A percentile compares a stretch with the other conserved stretches of the same genome.
These are phyloP conservation scores for Mrakia frigida DNA, from an alignment of 768 basidiomycete species.

Conservation along the genomic window DNA sequence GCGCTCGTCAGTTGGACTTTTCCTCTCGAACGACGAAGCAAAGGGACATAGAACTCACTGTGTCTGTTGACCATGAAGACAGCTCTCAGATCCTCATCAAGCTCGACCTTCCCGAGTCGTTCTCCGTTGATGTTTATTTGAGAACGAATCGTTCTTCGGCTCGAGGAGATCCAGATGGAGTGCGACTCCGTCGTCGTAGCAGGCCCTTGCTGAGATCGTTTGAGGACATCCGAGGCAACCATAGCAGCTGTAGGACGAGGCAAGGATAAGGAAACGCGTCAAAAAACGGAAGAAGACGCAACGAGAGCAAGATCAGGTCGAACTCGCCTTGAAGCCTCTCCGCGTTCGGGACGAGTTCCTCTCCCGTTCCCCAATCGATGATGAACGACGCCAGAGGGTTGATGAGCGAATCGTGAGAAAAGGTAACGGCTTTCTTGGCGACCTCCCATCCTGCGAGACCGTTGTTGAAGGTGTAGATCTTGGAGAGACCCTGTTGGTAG, in stretches of 20 bases:
- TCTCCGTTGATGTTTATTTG: conserved; percentile 61
- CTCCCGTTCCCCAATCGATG: conserved; percentile 39
- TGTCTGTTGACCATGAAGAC: conserved; percentile 55
- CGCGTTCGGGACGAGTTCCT: conserved; percentile 31
- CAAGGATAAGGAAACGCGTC: conserved; percentile 28
- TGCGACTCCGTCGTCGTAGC: conserved; percentile 32
- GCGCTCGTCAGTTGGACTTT: neutral
- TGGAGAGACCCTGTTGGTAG: conserved; percentile 51
- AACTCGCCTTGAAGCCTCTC: conserved; percentile 33
- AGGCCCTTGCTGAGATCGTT: conserved; percentile 50
- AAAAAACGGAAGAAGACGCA: conserved; percentile 28
- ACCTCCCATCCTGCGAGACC: conserved; percentile 49
- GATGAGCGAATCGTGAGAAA: conserved; percentile 45
- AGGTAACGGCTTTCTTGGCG: conserved; percentile 42
- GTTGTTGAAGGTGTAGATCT: conserved; percentile 55
- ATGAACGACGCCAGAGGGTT: conserved; percentile 43
- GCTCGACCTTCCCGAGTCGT: conserved; percentile 61
- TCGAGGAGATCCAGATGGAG: conserved; percentile 54
- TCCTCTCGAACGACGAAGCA: neutral
- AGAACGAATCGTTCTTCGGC: conserved; percentile 57
- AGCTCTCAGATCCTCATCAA: conserved; percentile 55
- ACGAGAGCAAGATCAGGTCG: conserved; percentile 31
- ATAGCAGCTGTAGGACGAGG: conserved; percentile 32
- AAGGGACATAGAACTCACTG: conserved; percentile 48
- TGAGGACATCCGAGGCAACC: conserved; percentile 40